These are phyloP conservation scores for Gliomastix tumulicola DNA, from an alignment of 2,329 filamentous ascomycete species.

Conservation along the genomic window DNA sequence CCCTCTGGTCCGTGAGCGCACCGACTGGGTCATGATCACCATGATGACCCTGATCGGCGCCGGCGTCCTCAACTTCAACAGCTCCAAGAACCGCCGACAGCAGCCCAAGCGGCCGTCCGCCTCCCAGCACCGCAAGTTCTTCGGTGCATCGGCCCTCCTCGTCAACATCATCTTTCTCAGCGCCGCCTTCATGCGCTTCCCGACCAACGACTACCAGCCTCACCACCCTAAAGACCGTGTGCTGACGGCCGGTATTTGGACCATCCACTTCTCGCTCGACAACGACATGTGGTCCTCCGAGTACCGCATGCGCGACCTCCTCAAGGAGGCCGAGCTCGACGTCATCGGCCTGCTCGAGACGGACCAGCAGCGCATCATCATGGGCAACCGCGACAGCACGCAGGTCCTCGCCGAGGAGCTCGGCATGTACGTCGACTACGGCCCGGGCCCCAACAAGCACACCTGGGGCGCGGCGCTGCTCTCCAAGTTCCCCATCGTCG, in stretches of 20 bases:
- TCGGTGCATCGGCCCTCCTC: slow-evolving; percentile 52
- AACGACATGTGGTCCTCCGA: slow-evolving; percentile 99
- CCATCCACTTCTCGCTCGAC: slow-evolving; percentile 94
- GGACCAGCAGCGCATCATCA: slow-evolving; percentile 95
- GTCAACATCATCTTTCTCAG: slow-evolving; percentile 76
- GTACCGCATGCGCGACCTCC: slow-evolving; percentile 82
- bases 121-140: slow-evolving; percentile 43
- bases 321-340: slow-evolving; percentile 94
- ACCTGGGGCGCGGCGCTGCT: slow-evolving; percentile 92
- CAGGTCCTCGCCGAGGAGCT: slow-evolving; percentile 93
- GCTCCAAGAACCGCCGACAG: slow-evolving; percentile 35
- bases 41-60: slow-evolving; percentile 81
- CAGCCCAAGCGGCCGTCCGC: slow-evolving; percentile 16
- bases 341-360: slow-evolving; percentile 91
- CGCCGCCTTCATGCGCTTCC: slow-evolving; percentile 84
- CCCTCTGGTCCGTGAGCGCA: slow-evolving; percentile 84
- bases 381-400: slow-evolving; percentile 96
- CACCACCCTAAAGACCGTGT: slow-evolving; percentile 84
- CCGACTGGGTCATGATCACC: slow-evolving; percentile 87
- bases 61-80: slow-evolving; percentile 69
- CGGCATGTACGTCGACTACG: slow-evolving; percentile 98
- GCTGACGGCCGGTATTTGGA: slow-evolving; percentile 96
- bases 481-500: slow-evolving; percentile 95
- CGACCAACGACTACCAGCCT: slow-evolving; percentile 82
- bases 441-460: slow-evolving; percentile 96